Percentiles rank a stretch among this genome's conserved stretches.
Conservation (phyloP, 352 stramenopile species). For the Phytophthora citrophthora region DNA sequence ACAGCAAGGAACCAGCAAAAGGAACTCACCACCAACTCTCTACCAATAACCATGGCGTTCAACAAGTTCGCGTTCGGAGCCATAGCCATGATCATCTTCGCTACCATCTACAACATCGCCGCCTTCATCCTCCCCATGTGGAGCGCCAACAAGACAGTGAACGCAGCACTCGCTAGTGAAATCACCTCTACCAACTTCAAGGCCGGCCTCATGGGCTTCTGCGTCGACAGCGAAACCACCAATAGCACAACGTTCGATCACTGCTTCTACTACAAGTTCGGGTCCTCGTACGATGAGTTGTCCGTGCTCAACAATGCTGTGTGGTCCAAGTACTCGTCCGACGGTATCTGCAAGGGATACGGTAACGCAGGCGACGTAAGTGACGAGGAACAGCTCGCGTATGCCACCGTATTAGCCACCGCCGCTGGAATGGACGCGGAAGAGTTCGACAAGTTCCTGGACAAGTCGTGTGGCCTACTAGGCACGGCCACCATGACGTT, state of each 20-base stretch:
- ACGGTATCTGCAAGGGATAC: constrained; percentile 61
- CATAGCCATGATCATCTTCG: constrained; percentile 22
- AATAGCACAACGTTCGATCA: constrained; percentile 54
- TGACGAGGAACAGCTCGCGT: constrained; percentile 34
- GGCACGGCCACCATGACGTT: constrained; percentile 54
- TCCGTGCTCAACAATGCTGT: constrained; percentile 34
- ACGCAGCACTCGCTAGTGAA: constrained; percentile 1
- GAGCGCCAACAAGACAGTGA: constrained; percentile 27
- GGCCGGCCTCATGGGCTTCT: constrained; percentile 28
- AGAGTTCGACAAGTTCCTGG: constrained; percentile 66
- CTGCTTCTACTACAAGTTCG: constrained; percentile 72
- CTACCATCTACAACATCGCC: constrained; percentile 23
- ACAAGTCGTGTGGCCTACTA: constrained; percentile 54
- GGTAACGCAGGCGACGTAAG: constrained; percentile 34
- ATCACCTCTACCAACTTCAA: constrained; percentile 21
- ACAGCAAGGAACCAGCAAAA: no score
- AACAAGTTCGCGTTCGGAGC: constrained; percentile 25
- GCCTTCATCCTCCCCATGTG: constrained; percentile 24
- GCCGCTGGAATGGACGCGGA: constrained; percentile 49
- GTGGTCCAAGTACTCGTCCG: constrained; percentile 48
- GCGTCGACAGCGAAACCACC: constrained; percentile 52
- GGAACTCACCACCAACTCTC: neutral
- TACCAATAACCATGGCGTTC: constrained; percentile 8
- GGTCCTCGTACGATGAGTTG: constrained; percentile 49
- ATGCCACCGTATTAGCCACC: constrained; percentile 40